These are phyloP conservation scores for Macaranga tanarius DNA, from an alignment of 441 rosid genomes.

Conservation along the genomic window DNA sequence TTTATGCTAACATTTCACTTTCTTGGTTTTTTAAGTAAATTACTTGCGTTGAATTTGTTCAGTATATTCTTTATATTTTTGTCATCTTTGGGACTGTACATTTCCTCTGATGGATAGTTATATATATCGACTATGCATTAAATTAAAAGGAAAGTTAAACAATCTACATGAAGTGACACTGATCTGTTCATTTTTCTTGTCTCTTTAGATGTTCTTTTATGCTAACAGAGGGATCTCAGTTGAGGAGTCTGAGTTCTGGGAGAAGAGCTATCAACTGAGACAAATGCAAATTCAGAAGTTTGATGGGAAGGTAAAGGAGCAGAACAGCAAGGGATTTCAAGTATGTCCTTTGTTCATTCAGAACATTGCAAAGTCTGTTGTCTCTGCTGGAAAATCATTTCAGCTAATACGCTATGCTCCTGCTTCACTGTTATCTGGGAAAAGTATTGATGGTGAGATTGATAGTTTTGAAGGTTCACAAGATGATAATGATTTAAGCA, in stretches of 20 bases:
- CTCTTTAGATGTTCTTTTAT: slow-evolving; percentile 72
- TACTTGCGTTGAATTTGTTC: background rate
- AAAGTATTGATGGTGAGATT: slow-evolving; percentile 29
- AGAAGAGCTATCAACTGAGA: slow-evolving; percentile 74
- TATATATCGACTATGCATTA: background rate
- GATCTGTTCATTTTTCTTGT: slow-evolving; percentile 19
- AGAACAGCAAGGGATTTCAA: slow-evolving; percentile 40
- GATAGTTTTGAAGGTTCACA: slow-evolving; percentile 37
- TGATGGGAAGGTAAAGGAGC: slow-evolving; percentile 51
- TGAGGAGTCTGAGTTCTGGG: slow-evolving; percentile 92
- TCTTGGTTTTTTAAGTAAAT: background rate
- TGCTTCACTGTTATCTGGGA: slow-evolving; percentile 36
- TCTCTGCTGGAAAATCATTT: slow-evolving; percentile 95
- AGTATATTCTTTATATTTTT: background rate
- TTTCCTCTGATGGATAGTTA: background rate
- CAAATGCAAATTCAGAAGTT: slow-evolving; percentile 37
- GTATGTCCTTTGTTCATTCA: slow-evolving; percentile 71
- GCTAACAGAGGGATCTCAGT: slow-evolving; percentile 62
- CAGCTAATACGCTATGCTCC: slow-evolving; percentile 77
- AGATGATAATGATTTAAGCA: slow-evolving; percentile 22
- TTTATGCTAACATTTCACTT: background rate
- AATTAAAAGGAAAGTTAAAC: background rate
- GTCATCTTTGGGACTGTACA: background rate
- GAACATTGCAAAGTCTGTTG: slow-evolving; percentile 69
- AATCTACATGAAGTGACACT: slow-evolving; percentile 1